Percentiles rank a stretch among this genome's conserved stretches.
Conservation (phyloP, 2,329 filamentous ascomycete genomes). For the Diaporthe humulicola region DNA sequence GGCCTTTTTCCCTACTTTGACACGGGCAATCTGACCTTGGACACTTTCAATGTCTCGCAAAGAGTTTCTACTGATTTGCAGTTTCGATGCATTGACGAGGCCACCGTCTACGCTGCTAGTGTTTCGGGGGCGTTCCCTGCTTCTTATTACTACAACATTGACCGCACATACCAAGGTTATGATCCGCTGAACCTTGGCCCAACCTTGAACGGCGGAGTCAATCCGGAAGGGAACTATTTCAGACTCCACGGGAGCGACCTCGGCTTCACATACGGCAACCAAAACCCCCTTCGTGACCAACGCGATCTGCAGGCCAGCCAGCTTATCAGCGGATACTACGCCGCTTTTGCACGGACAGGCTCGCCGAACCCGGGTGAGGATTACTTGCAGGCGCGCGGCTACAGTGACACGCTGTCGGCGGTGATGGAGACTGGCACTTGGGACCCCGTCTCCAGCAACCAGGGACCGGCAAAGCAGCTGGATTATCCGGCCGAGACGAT, state of each 20-base stretch:
- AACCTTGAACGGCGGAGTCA: slow-evolving; percentile 15
- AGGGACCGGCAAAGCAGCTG: slow-evolving; percentile 33
- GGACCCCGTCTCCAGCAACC: slow-evolving; percentile 18
- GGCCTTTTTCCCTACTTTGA: slow-evolving; percentile 62
- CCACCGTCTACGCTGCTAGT: slow-evolving; percentile 62
- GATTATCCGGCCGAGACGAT: slow-evolving; percentile 35
- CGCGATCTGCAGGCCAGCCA: slow-evolving; percentile 36
- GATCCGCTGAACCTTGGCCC: slow-evolving; percentile 31
- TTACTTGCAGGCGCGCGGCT: slow-evolving; percentile 30
- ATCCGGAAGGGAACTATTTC: slow-evolving; percentile 36
- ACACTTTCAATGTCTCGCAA: slow-evolving; percentile 67
- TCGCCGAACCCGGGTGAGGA: slow-evolving; percentile 31
- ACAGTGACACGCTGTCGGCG: slow-evolving; percentile 23
- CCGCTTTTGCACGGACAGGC: slow-evolving; percentile 32
- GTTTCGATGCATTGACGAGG: slow-evolving; percentile 69
- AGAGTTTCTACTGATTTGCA: slow-evolving; percentile 66
- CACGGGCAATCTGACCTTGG: slow-evolving; percentile 64
- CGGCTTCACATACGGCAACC: slow-evolving; percentile 37
- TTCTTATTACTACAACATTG: slow-evolving; percentile 37
- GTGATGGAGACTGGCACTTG: slow-evolving; percentile 31
- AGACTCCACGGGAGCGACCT: slow-evolving; percentile 37
- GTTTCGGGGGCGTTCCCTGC: slow-evolving; percentile 33
- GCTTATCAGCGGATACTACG: slow-evolving; percentile 38
- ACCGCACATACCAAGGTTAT: slow-evolving; percentile 36
- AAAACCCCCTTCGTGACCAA: slow-evolving; percentile 27